These are phyloP conservation scores for Phytophthora syringae DNA, from an alignment of 352 stramenopile species.

Conservation along the genomic window DNA sequence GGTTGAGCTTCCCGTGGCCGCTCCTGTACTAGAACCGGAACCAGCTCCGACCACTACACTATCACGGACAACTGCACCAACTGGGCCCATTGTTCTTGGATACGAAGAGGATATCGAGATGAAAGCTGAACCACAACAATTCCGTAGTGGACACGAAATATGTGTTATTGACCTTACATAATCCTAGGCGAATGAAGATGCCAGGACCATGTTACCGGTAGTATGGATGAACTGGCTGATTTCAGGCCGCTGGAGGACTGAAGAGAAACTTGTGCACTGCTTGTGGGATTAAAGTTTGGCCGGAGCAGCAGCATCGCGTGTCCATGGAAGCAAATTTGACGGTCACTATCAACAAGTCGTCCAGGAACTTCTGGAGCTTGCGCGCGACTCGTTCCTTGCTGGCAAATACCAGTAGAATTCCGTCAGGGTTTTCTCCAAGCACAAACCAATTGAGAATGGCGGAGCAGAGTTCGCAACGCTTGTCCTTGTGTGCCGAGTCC, in stretches of 20 bases:
- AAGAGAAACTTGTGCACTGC: conserved; percentile 28
- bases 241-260: conserved; percentile 3
- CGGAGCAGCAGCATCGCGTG: conserved; percentile 15
- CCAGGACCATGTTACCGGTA: too few relatives aligned
- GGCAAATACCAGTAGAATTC: conserved; percentile 7
- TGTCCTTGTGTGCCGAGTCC: conserved; percentile 2
- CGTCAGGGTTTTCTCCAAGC: conserved; percentile 18
- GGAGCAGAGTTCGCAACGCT: conserved; percentile 24
- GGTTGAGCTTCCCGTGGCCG: conserved; percentile 36
- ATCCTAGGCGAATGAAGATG: too few relatives aligned
- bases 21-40: conserved; percentile 14
- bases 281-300: conserved; percentile 11
- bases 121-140: conserved; percentile 13
- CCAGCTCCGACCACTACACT: neutral
- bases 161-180: conserved; percentile 15
- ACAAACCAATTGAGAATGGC: conserved; percentile 20
- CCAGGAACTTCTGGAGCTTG: conserved; percentile 26
- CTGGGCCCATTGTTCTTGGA: conserved; percentile 37
- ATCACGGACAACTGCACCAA: conserved; percentile 4
- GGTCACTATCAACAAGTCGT: conserved; percentile 17
- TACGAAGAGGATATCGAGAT: conserved; percentile 43
- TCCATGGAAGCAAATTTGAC: conserved; percentile 4
- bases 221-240: neutral
- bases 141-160: conserved; percentile 3
- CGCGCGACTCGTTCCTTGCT: conserved; percentile 19